Conservation (phyloP, 1,284 basidiomycete species). For the Cutaneotrichosporon sp. region DNA sequence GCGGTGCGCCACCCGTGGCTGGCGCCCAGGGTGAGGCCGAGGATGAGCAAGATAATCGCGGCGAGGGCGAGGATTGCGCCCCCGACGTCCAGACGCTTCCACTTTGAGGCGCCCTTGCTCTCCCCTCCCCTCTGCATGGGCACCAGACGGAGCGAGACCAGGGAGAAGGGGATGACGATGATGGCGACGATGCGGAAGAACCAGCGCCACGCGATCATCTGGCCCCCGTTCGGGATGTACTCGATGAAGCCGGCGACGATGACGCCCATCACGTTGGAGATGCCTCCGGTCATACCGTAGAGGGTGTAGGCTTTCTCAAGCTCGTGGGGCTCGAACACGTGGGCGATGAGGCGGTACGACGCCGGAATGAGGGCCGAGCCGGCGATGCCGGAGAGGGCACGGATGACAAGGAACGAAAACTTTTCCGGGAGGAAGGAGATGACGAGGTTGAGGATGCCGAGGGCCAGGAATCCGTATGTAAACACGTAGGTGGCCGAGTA, state of each 20-base stretch:
- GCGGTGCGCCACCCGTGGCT: conserved; percentile 45
- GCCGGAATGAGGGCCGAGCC: conserved; percentile 42
- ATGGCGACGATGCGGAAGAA: conserved; percentile 33
- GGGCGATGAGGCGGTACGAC: conserved; percentile 48
- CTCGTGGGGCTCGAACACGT: conserved; percentile 40
- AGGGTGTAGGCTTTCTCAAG: conserved; percentile 42
- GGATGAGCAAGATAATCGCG: conserved; percentile 46
- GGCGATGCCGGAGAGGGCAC: conserved; percentile 38
- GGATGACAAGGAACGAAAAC: conserved; percentile 39
- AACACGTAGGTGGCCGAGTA: conserved; percentile 44
- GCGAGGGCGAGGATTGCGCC: conserved; percentile 39
- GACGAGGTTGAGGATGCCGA: conserved; percentile 35
- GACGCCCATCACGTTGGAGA: conserved; percentile 46
- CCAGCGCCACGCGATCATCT: conserved; percentile 50
- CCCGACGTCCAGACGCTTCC: conserved; percentile 44
- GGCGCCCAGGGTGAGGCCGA: conserved; percentile 48
- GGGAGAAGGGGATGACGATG: conserved; percentile 34
- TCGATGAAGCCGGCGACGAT: conserved; percentile 47
- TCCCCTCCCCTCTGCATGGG: conserved; percentile 35
- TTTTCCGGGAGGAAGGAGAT: conserved; percentile 41
- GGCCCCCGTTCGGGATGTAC: conserved; percentile 47
- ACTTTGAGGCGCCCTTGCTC: conserved; percentile 21
- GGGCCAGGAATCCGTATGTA: conserved; percentile 32
- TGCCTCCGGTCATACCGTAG: conserved; percentile 48
- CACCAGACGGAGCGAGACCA: conserved; percentile 26